Percentiles rank a stretch among this genome's conserved stretches.
These are phyloP conservation scores for Suhomyces tanzawaensis DNA, from an alignment of 805 yeast genomes.

Conservation along the genomic window DNA sequence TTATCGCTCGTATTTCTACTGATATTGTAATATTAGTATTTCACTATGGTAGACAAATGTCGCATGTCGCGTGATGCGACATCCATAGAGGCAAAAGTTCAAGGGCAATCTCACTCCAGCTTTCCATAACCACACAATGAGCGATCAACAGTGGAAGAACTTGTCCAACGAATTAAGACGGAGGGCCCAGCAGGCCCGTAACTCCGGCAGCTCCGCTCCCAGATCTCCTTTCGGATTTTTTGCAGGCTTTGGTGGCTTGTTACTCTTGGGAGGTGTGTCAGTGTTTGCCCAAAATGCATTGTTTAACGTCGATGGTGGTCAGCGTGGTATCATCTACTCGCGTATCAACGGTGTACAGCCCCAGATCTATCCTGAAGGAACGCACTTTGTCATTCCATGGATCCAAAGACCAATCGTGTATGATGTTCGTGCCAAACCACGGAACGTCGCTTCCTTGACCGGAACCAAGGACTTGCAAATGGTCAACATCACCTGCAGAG, in stretches of 20 bases:
- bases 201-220: slow-evolving; percentile 28
- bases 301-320: slow-evolving; percentile 93
- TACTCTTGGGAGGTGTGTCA: slow-evolving; percentile 40
- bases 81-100: too few species aligned
- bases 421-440: slow-evolving; percentile 96
- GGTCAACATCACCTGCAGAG: slow-evolving; percentile 99
- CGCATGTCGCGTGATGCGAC: too few species aligned
- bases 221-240: slow-evolving; percentile 37
- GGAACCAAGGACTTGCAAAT: slow-evolving; percentile 98
- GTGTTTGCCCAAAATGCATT: slow-evolving; percentile 43
- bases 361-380: slow-evolving; percentile 85
- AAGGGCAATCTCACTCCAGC: slow-evolving; percentile 1
- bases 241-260: slow-evolving; percentile 42
- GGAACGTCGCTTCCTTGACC: slow-evolving; percentile 92
- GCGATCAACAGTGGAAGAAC: slow-evolving; percentile 42
- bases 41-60: too few species aligned
- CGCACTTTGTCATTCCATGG: slow-evolving; percentile 94
- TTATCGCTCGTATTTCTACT: too few species aligned
- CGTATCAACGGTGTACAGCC: slow-evolving; percentile 83
- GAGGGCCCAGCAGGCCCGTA: slow-evolving; percentile 30
- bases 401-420: slow-evolving; percentile 87
- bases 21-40: too few species aligned
- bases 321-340: slow-evolving; percentile 91
- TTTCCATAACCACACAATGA: slow-evolving; percentile 31
- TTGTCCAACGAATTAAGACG: slow-evolving; percentile 42